Evolutionary conservation across 1,284 basidiomycete genomes (phyloP).

Genomic region (Cryptococcus sp.): DNA sequence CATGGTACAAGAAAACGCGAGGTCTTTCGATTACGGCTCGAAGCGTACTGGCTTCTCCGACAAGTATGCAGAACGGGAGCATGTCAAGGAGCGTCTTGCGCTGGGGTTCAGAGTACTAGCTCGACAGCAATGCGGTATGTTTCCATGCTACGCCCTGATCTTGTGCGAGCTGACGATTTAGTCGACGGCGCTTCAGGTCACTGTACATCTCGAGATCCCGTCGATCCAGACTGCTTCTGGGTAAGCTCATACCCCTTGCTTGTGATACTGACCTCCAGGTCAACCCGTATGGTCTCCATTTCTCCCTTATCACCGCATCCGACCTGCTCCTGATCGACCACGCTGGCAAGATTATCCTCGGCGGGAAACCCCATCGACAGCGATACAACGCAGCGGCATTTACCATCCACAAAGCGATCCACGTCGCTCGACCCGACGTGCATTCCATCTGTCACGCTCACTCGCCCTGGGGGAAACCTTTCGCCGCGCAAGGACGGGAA

Average conservation of each 20-base stretch:
- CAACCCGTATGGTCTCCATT: constrained; percentile 32
- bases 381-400: constrained; percentile 53
- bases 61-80: neutral
- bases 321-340: constrained; percentile 52
- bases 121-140: neutral
- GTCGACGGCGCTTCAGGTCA: constrained; percentile 57
- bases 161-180: constrained; percentile 1
- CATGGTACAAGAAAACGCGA: neutral
- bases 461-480: constrained; percentile 58
- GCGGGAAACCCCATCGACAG: constrained; percentile 46
- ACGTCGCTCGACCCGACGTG: constrained; percentile 58
- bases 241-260: constrained; percentile 46
- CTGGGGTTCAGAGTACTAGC: neutral
- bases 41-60: neutral
- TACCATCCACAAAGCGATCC: constrained; percentile 56
- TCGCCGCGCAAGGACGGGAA: constrained; percentile 54
- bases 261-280: constrained; percentile 12
- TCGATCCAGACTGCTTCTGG: constrained; percentile 54
- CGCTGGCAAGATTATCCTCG: constrained; percentile 49
- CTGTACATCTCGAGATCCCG: constrained; percentile 57
- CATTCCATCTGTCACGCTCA: constrained; percentile 63
- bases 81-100: constrained; percentile 1
- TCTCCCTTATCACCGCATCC: constrained; percentile 51
- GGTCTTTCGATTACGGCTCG: neutral
- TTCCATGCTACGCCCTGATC: neutral